Base-by-base conservation (phyloP, 768 basidiomycete species). In the Suillus discolor region DNA sequence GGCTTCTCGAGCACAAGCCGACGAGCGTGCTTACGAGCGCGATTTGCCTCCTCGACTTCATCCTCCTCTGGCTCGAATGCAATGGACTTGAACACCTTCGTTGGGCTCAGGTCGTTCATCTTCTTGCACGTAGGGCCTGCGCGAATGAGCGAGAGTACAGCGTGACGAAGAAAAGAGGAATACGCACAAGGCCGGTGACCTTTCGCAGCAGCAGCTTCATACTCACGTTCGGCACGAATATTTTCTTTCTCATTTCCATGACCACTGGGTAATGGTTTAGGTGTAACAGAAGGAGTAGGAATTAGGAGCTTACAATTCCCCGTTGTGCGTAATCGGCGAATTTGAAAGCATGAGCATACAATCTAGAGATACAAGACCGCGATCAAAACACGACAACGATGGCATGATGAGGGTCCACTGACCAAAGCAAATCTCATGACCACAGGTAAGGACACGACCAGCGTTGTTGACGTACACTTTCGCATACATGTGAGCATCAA, bases 51-150 rank as follows among this genome's bases (percentile, higher is more conserved):
- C 16, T 74, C 74, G 11, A 91, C 70, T 63, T 91, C 89, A 44
- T 87, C 84, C 4, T 82, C 82, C 0, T 85, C 81, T 0, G 92
- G 90, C 70, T 90, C 85, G 71, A 95, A 94, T 0, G 91, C 90
- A 2, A 77, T 74, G 1, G 87, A 81, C 54, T 81, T 81, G 83
- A 90, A 95, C 36, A 89, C 77, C 62, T 82, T 83, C 34, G 76
- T 75, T 11, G 79, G 75, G 9, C 78, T 77, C 20, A 86, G 78
- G 66, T 90, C 86, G 62, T 85, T 82, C 81, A 88, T 87, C 70
- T 82, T 83, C 71, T 87, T 86, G 77, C 93, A 95, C 1, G 80
- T 85, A 9, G 89, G 89, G 73, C 90, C 88, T 89, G 64, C 8
- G 42, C 6, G 18, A 55, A 23, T 62, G 54, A 5, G n/a, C 55